A percentile compares a stretch with the other conserved stretches of the same genome.
Conservation (phyloP, 2,329 filamentous ascomycete species). For the Clarireedia monteithiana region DNA sequence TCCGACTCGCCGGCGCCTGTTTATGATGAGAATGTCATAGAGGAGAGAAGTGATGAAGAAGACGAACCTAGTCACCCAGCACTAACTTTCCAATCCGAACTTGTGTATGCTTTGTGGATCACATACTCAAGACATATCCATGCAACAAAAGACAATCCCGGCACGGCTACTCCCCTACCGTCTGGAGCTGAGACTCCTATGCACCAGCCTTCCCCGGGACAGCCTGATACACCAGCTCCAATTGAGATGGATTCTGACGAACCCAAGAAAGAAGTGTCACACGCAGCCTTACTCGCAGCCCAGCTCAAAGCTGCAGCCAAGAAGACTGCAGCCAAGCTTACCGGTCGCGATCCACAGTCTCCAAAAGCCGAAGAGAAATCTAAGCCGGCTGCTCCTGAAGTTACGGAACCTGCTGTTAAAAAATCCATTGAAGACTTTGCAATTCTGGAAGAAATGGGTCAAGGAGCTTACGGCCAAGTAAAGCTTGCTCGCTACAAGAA, state of each 20-base stretch:
- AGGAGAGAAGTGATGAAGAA: constrained; percentile 51
- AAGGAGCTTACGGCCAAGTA: constrained; percentile 95
- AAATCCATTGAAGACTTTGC: constrained; percentile 85
- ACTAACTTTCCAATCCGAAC: constrained; percentile 54
- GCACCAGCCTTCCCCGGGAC: constrained; percentile 71
- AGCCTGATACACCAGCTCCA: constrained; percentile 52
- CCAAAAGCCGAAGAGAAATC: constrained; percentile 28
- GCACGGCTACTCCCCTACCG: constrained; percentile 54
- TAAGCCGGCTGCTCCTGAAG: constrained; percentile 25
- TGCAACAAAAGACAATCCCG: constrained; percentile 53
- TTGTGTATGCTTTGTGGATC: constrained; percentile 94
- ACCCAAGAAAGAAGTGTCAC: constrained; percentile 32
- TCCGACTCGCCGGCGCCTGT: constrained; percentile 64
- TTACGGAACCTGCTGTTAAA: constrained; percentile 46
- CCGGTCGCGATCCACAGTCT: constrained; percentile 32
- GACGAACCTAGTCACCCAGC: constrained; percentile 32
- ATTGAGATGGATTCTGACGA: constrained; percentile 47
- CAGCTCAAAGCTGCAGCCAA: constrained; percentile 51
- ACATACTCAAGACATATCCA: constrained; percentile 94
- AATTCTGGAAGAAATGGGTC: constrained; percentile 96
- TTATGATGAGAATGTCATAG: constrained; percentile 55
- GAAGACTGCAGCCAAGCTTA: constrained; percentile 46
- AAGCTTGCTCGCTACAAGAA: constrained; percentile 86
- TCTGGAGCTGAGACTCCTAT: constrained; percentile 64
- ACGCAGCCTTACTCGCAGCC: constrained; percentile 43